Conservation (phyloP, 805 yeast genomes). For the Blastobotrys muscicola region DNA sequence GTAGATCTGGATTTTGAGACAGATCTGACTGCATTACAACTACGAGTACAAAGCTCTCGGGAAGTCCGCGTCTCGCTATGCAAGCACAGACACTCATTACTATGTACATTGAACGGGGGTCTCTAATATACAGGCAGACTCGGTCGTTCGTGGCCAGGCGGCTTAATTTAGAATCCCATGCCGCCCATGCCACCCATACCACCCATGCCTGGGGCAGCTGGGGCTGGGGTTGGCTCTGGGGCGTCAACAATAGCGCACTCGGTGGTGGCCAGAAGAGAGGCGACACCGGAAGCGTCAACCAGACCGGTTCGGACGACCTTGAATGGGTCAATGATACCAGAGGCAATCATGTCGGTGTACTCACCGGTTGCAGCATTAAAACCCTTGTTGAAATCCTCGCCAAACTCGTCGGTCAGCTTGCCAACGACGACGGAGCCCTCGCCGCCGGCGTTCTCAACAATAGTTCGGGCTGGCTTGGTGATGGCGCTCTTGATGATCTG, state of each 20-base stretch:
- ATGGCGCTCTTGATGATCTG: constrained; percentile 88
- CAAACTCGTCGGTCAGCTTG: constrained; percentile 50
- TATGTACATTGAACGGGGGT: too few relatives aligned
- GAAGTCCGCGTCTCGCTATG: too few relatives aligned
- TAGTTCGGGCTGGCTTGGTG: constrained; percentile 90
- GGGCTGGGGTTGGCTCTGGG: constrained; percentile 60
- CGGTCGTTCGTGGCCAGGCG: too few relatives aligned
- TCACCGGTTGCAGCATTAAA: constrained; percentile 89
- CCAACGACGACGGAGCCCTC: constrained; percentile 97
- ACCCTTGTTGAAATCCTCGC: constrained; percentile 76
- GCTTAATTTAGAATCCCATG: constrained; percentile 20
- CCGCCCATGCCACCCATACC: constrained; percentile 30
- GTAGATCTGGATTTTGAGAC: too few relatives aligned
- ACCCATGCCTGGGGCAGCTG: constrained; percentile 48
- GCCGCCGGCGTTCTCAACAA: constrained; percentile 93
- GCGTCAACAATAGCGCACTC: constrained; percentile 98
- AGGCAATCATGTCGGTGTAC: constrained; percentile 89
- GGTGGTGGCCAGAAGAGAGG: constrained; percentile 92
- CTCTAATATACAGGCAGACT: too few relatives aligned
- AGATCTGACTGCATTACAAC: too few relatives aligned
- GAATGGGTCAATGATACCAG: constrained; percentile 98
- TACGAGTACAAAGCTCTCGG: too few relatives aligned
- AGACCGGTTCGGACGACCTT: constrained; percentile 94
- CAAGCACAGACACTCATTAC: too few relatives aligned
- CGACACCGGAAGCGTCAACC: constrained; percentile 95